A percentile compares a stretch with the other conserved stretches of the same genome.
phyloP scores from a whole-genome alignment of 108 stramenopile species.

The Cyclotella sp. region DNA sequence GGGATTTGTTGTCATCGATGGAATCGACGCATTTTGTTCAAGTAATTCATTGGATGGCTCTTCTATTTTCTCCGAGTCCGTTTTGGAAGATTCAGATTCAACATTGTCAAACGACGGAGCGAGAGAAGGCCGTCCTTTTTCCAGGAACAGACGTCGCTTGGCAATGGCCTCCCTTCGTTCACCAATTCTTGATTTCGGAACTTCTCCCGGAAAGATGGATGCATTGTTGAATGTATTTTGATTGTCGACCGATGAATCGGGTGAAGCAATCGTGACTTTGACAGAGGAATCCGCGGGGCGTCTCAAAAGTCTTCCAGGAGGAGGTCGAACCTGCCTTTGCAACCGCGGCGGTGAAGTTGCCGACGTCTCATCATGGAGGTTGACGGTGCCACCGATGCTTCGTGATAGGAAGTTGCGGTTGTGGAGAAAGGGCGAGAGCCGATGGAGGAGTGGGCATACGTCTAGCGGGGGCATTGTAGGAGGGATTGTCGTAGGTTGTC shows the following conservation, averaged over 20 bases:
- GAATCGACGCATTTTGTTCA: neutral
- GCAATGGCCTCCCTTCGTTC: slow-evolving; percentile 9
- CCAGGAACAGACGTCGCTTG: slow-evolving; percentile 4
- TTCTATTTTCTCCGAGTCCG: neutral
- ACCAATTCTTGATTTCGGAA: neutral
- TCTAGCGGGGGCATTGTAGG: neutral
- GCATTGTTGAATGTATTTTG: neutral
- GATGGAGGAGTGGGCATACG: neutral
- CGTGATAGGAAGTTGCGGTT: neutral
- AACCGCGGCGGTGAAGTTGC: neutral
- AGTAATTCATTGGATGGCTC: neutral
- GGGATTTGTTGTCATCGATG: neutral
- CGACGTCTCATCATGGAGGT: neutral
- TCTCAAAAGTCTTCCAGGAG: neutral
- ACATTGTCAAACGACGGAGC: neutral
- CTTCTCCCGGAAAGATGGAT: neutral
- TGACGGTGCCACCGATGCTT: neutral
- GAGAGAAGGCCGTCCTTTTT: neutral
- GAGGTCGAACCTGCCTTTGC: neutral
- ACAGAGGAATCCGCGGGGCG: too few species aligned
- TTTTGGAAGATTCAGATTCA: neutral
- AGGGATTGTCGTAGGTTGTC: neutral
- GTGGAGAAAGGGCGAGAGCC: neutral
- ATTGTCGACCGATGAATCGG: neutral
- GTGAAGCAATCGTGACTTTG: too few species aligned